Percentiles rank a stretch among this genome's conserved stretches.
phyloP scores from a whole-genome alignment of 805 yeast genomes.

The Metschnikowia shivogae region DNA sequence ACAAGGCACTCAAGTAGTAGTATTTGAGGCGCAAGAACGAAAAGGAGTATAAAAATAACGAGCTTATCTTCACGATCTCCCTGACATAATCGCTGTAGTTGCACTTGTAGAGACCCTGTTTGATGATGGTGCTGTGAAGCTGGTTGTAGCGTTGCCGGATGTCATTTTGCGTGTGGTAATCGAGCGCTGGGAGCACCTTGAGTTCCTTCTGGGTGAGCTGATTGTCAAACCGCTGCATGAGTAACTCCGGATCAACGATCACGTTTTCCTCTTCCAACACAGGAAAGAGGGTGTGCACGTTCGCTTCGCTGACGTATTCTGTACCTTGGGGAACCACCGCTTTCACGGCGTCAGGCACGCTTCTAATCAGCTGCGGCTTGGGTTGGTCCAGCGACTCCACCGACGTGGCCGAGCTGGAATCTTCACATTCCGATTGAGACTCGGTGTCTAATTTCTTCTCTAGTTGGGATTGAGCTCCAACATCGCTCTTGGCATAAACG shows the following conservation, averaged over 20 bases:
- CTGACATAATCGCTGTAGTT: constrained; percentile 68
- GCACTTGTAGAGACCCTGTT: constrained; percentile 66
- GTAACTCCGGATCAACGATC: constrained; percentile 52
- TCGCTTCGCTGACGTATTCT: constrained; percentile 34
- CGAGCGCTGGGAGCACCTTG: constrained; percentile 57
- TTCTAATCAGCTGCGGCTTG: constrained; percentile 28
- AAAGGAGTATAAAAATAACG: constrained; percentile 49
- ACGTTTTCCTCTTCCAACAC: constrained; percentile 9
- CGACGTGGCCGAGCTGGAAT: constrained; percentile 12
- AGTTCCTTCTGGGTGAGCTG: constrained; percentile 52
- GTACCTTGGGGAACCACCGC: constrained; percentile 52
- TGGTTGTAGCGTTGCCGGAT: constrained; percentile 56
- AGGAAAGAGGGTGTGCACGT: constrained; percentile 35
- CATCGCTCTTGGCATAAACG: constrained; percentile 15
- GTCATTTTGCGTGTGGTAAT: constrained; percentile 57
- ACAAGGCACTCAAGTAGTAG: constrained; percentile 54
- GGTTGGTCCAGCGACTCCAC: constrained; percentile 12
- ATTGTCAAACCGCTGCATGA: constrained; percentile 58
- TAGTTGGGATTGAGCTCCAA: not conserved
- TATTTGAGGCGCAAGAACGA: constrained; percentile 44
- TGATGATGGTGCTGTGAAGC: constrained; percentile 52
- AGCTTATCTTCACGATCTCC: constrained; percentile 57
- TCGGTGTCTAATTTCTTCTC: constrained; percentile 6
- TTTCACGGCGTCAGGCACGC: constrained; percentile 36
- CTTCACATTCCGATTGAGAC: constrained; percentile 9